Evolutionary conservation across 805 yeast species (phyloP).

Genomic region (Metschnikowia matae): DNA sequence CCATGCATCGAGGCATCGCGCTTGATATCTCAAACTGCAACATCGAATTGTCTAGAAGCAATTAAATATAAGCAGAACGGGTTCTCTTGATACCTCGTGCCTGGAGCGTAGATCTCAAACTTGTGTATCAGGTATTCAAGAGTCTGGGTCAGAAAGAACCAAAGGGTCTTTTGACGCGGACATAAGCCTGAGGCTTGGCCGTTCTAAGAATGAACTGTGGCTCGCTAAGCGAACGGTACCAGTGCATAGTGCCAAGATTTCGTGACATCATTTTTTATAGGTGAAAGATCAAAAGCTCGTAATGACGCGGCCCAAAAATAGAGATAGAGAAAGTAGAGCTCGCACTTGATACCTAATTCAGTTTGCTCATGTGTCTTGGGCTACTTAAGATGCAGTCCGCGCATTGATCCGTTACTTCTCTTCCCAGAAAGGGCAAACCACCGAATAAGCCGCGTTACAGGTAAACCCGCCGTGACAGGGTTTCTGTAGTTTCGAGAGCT

Average conservation of each 20-base stretch:
- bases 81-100: background rate
- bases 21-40: background rate
- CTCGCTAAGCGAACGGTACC: background rate
- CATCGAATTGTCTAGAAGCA: background rate
- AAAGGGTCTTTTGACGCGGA: background rate
- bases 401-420: background rate
- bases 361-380: background rate
- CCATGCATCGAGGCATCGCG: background rate
- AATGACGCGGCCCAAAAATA: background rate
- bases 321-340: background rate
- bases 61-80: background rate
- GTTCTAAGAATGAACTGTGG: background rate
- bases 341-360: background rate
- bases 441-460: background rate
- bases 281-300: background rate
- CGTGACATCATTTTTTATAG: background rate
- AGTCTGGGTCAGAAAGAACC: too few relatives aligned
- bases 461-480: too few relatives aligned
- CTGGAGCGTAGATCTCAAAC: too few relatives aligned
- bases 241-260: background rate
- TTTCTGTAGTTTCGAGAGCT: background rate
- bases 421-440: background rate
- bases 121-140: background rate
- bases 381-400: background rate
- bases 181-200: background rate